phyloP scores from a whole-genome alignment of 2,329 filamentous ascomycete species.

The Arthrobotrys pseudoclavata region DNA sequence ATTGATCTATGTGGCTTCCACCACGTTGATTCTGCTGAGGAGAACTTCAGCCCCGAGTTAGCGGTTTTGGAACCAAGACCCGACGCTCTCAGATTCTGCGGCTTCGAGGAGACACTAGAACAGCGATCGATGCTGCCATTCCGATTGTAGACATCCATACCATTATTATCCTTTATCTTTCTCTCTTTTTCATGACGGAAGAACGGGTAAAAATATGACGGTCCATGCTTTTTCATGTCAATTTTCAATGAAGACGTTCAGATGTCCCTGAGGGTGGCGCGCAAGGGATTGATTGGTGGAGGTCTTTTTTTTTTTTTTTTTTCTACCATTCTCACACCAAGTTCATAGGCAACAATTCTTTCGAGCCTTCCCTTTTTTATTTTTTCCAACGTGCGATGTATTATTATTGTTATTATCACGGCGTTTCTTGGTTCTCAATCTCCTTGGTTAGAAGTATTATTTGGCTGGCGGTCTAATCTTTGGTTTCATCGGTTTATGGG shows the following conservation, averaged over 20 bases:
- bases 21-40: slow-evolving; percentile 41
- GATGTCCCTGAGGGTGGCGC: slow-evolving; percentile 26
- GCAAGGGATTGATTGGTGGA: background rate
- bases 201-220: slow-evolving; percentile 5
- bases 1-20: slow-evolving; percentile 58
- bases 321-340: background rate
- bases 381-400: slow-evolving; percentile 34
- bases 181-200: slow-evolving; percentile 3
- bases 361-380: slow-evolving; percentile 10
- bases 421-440: slow-evolving; percentile 34
- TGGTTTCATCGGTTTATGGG: slow-evolving; percentile 25
- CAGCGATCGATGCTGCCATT: slow-evolving; percentile 57
- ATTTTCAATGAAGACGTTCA: slow-evolving; percentile 40
- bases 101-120: slow-evolving; percentile 57
- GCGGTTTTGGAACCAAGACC: slow-evolving; percentile 56
- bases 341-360: slow-evolving; percentile 22
- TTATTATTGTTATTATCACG: slow-evolving; percentile 9
- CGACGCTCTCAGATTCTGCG: slow-evolving; percentile 48
- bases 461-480: slow-evolving; percentile 21
- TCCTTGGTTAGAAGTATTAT: slow-evolving; percentile 20
- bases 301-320: slow-evolving; percentile 7
- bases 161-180: background rate
- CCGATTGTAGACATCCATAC: slow-evolving; percentile 40
- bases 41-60: slow-evolving; percentile 56
- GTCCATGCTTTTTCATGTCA: slow-evolving; percentile 25